phyloP scores from a whole-genome alignment of 2,329 filamentous ascomycete genomes.

The Macroventuria anomochaeta region DNA sequence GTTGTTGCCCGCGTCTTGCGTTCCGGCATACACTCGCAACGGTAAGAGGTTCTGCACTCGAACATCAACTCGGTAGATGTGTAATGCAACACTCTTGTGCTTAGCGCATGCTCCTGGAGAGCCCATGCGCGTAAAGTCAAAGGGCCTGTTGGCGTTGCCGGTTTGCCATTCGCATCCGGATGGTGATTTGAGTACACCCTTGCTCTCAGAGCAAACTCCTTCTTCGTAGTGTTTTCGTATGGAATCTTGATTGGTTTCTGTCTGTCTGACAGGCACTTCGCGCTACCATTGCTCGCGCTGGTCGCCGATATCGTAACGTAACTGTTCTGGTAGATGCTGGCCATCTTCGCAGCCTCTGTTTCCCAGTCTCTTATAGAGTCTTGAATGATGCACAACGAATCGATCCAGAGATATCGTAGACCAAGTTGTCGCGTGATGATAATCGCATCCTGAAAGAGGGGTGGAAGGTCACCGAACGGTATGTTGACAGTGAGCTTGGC shows the following conservation, averaged over 20 bases:
- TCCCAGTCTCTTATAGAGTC: constrained; percentile 44
- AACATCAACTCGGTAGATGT: constrained; percentile 44
- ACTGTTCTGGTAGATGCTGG: constrained; percentile 42
- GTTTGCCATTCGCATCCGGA: constrained; percentile 26
- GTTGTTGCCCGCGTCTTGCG: constrained; percentile 38
- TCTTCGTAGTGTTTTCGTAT: constrained; percentile 36
- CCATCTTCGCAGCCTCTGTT: constrained; percentile 44
- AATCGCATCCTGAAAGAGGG: constrained; percentile 37
- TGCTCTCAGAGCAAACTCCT: constrained; percentile 34
- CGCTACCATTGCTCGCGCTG: constrained; percentile 28
- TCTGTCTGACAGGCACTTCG: constrained; percentile 34
- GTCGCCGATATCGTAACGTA: constrained; percentile 44
- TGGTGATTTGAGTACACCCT: constrained; percentile 39
- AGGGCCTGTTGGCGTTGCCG: constrained; percentile 35
- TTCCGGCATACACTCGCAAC: constrained; percentile 43
- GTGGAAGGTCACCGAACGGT: constrained; percentile 34
- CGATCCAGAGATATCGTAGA: constrained; percentile 46
- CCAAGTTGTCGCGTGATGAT: constrained; percentile 43
- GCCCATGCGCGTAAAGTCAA: constrained; percentile 41
- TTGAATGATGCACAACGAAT: constrained; percentile 46
- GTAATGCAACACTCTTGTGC: constrained; percentile 43
- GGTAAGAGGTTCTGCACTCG: constrained; percentile 42
- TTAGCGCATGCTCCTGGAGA: constrained; percentile 44
- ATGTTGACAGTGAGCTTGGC: constrained; percentile 35
- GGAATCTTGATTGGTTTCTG: constrained; percentile 34